Evolutionary conservation across 1,284 basidiomycete species (phyloP).

Genomic region (Cryptococcus sp.): DNA sequence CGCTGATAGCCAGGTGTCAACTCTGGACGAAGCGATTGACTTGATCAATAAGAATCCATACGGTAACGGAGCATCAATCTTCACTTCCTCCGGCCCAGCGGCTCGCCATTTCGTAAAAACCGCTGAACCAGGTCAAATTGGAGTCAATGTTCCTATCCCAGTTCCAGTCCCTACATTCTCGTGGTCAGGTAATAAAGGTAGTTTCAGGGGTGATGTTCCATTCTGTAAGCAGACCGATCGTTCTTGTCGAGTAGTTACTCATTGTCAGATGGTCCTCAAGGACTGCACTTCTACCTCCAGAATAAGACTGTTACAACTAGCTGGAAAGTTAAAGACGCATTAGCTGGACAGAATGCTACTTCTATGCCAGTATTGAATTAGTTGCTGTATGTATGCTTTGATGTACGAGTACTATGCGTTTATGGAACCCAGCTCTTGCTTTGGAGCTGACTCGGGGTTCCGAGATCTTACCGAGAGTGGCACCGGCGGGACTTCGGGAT

Average conservation of each 20-base stretch:
- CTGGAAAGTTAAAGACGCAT: slow-evolving; percentile 22
- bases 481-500: no score
- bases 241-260: slow-evolving; percentile 60
- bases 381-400: not conserved
- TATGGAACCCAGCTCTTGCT: no score
- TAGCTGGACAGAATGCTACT: not conserved
- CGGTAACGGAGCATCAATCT: slow-evolving; percentile 90
- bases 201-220: slow-evolving; percentile 76
- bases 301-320: slow-evolving; percentile 24
- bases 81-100: slow-evolving; percentile 83
- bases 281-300: slow-evolving; percentile 79
- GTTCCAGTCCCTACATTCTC: slow-evolving; percentile 70
- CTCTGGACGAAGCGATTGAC: slow-evolving; percentile 80
- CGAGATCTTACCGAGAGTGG: no score
- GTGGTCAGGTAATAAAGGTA: slow-evolving; percentile 55
- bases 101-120: slow-evolving; percentile 85
- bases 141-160: slow-evolving; percentile 88
- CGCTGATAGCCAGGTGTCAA: slow-evolving; percentile 80
- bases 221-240: no score
- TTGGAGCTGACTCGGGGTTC: no score
- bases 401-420: no score
- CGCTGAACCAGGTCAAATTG: slow-evolving; percentile 85
- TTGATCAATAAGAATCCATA: slow-evolving; percentile 82
- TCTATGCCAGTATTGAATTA: not conserved
- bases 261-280: slow-evolving; percentile 74